A percentile compares a stretch with the other conserved stretches of the same genome.
These are phyloP conservation scores for Mucor velutinosus DNA, from an alignment of 371 early-diverging fungal genomes.

Conservation along the genomic window DNA sequence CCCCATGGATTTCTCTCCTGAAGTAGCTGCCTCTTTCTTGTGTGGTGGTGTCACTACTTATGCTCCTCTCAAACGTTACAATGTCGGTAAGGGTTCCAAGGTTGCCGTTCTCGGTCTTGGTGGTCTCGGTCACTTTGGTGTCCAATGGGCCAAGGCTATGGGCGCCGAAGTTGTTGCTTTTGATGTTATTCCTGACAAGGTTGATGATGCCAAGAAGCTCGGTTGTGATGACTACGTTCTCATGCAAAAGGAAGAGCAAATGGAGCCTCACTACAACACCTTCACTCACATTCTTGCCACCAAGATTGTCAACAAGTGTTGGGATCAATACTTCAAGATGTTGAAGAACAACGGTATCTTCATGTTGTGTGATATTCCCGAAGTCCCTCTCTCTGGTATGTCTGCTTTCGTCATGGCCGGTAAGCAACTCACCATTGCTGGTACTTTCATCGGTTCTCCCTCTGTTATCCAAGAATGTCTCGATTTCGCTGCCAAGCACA, in stretches of 20 bases:
- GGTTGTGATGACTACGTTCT: slow-evolving; percentile 64
- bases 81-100: slow-evolving; percentile 50
- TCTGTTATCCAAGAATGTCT: slow-evolving; percentile 61
- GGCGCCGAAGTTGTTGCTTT: slow-evolving; percentile 75
- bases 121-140: slow-evolving; percentile 75
- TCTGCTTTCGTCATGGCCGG: slow-evolving; percentile 38
- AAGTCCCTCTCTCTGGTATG: slow-evolving; percentile 50
- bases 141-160: slow-evolving; percentile 58
- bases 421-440: slow-evolving; percentile 56
- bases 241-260: slow-evolving; percentile 27
- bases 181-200: slow-evolving; percentile 67
- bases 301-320: slow-evolving; percentile 43
- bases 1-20: slow-evolving; percentile 52
- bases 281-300: slow-evolving; percentile 45
- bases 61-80: slow-evolving; percentile 54
- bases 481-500: slow-evolving; percentile 65
- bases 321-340: slow-evolving; percentile 40
- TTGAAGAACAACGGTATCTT: slow-evolving; percentile 44
- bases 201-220: slow-evolving; percentile 65
- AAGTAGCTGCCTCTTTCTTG: slow-evolving; percentile 56
- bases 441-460: slow-evolving; percentile 69
- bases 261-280: slow-evolving; percentile 20
- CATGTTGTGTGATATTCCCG: slow-evolving; percentile 66
- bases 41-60: slow-evolving; percentile 61
- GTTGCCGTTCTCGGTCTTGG: slow-evolving; percentile 80